A percentile compares a stretch with the other conserved stretches of the same genome.
phyloP scores from a whole-genome alignment of 2,329 filamentous ascomycete species.

The Pseudocercospora macadamiae region DNA sequence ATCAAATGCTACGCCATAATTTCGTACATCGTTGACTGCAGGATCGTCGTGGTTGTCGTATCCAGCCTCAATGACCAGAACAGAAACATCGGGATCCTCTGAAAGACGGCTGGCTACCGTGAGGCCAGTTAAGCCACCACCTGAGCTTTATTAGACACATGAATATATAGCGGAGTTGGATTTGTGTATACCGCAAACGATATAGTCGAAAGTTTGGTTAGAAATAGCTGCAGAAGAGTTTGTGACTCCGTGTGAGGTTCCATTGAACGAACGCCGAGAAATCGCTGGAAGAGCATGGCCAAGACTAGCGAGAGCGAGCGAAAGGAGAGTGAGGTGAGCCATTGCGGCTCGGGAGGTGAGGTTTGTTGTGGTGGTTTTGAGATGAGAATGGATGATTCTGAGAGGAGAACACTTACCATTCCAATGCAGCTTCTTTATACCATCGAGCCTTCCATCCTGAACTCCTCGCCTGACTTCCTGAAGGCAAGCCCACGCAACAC shows the following conservation, averaged over 20 bases:
- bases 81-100: constrained; percentile 27
- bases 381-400: background rate
- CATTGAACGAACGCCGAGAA: background rate
- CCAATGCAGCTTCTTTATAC: background rate
- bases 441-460: background rate
- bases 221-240: constrained; percentile 17
- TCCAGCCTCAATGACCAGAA: constrained; percentile 32
- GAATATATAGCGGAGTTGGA: background rate
- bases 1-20: constrained; percentile 29
- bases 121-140: constrained; percentile 32
- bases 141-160: background rate
- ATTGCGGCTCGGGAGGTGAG: background rate
- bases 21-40: constrained; percentile 29
- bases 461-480: background rate
- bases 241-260: constrained; percentile 18
- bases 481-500: background rate
- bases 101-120: constrained; percentile 30
- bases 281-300: constrained; percentile 7
- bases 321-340: background rate
- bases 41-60: constrained; percentile 25
- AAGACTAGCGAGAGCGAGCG: background rate
- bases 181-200: constrained; percentile 25
- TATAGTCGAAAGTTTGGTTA: constrained; percentile 28
- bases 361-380: background rate
- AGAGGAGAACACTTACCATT: background rate